Base-by-base conservation (phyloP, 495 filamentous ascomycete species). In the Darksidea phi region DNA sequence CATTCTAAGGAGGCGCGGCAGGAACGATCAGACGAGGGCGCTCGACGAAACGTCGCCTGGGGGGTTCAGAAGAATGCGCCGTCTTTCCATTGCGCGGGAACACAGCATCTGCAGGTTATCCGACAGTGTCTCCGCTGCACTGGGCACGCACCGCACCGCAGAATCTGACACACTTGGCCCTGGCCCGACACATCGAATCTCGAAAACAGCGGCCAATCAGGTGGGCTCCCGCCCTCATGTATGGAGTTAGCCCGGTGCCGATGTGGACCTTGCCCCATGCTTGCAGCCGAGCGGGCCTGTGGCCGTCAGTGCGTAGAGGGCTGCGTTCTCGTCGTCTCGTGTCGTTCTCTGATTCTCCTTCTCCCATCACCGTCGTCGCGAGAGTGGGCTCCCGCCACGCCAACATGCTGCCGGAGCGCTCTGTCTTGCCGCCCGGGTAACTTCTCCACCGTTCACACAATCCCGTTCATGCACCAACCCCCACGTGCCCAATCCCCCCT, bases 181-280 rank as follows among this genome's bases (percentile, higher is more conserved):
- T 13, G 3, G 56, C 15, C 37, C 50, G 3, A 18, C 34, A 43
- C 25, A 15, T 28, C 34, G 58, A 28, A 63, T 64, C 59, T 63
- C 54, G 41, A 67, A 67, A 38, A 7, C 1, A n/a, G 42, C 32
- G 34, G 21, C 65, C 59, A 67, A 67, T 67, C 59, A 64, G 42
- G 2, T 32, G 10, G 25, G 8, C 43, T 37, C 1, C 15, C 37
- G 25, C 15, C 21, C 17, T 18, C 37, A 34, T 32, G 28, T 32
- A 32, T 32, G 28, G 28, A 32, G 28, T 32, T 32, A 32, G 28
- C 28, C 28, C 28, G 28, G 28, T 32, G 57, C 48, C 57, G 53
- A 59, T 59, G 59, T 59, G 57, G 56, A 38, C 63, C 57, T 61
- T 66, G 59, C 59, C n/a, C 55, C 54, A 49, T 54, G 56, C 57